A percentile compares a stretch with the other conserved stretches of the same genome.
These are phyloP conservation scores for Mortierella sp. DNA, from an alignment of 371 early-diverging fungal species.

Conservation along the genomic window DNA sequence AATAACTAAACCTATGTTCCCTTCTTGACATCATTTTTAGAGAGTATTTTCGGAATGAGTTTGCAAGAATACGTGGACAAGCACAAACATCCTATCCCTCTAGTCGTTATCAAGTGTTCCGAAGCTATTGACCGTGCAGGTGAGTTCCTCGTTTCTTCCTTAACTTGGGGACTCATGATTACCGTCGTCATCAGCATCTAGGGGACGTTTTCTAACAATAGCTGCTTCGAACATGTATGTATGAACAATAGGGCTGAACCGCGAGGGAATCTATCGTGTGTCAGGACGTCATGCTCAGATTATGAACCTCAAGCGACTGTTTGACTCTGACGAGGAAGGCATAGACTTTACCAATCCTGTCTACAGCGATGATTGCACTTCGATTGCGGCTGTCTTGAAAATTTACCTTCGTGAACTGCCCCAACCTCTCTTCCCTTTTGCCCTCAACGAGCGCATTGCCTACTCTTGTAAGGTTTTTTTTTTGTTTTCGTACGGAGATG, in stretches of 20 bases:
- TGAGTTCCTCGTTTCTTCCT: background rate
- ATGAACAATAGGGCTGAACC: slow-evolving; percentile 61
- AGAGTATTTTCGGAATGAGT: slow-evolving; percentile 72
- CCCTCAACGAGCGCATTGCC: slow-evolving; percentile 66
- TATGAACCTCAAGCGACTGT: slow-evolving; percentile 62
- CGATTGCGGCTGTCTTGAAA: slow-evolving; percentile 74
- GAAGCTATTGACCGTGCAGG: slow-evolving; percentile 73
- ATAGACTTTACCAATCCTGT: slow-evolving; percentile 63
- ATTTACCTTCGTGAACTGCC: slow-evolving; percentile 74
- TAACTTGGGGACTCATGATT: background rate
- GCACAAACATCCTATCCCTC: slow-evolving; percentile 65
- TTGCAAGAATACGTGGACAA: slow-evolving; percentile 63
- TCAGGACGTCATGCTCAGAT: slow-evolving; percentile 76
- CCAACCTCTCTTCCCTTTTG: slow-evolving; percentile 70
- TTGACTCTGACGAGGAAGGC: slow-evolving; percentile 68
- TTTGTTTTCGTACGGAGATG: background rate
- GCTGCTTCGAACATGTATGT: background rate
- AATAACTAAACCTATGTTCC: background rate
- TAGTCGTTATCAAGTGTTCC: slow-evolving; percentile 67
- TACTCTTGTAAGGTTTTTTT: slow-evolving; percentile 64
- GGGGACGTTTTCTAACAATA: background rate
- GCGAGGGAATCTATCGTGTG: slow-evolving; percentile 81
- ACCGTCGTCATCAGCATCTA: background rate
- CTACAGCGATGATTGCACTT: slow-evolving; percentile 66
- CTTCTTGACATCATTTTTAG: slow-evolving; percentile 33